These are phyloP conservation scores for Colletotrichum lentis DNA, from an alignment of 2,329 filamentous ascomycete species.

Conservation along the genomic window DNA sequence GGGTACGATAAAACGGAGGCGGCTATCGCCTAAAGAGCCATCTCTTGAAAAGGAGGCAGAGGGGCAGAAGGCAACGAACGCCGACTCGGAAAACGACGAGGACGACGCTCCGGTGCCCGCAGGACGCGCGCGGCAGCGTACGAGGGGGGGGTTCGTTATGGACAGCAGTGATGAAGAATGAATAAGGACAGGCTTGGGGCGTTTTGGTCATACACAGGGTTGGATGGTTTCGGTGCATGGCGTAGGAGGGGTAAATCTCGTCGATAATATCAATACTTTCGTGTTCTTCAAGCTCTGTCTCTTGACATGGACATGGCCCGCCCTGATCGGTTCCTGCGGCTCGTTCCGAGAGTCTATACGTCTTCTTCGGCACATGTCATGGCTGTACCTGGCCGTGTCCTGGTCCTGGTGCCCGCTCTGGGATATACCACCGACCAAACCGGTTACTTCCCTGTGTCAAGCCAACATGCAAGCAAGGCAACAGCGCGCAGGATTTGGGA, in stretches of 20 bases:
- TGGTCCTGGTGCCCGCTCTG: too few relatives aligned
- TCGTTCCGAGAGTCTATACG: not conserved
- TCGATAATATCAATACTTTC: conserved; percentile 10
- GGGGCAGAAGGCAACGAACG: conserved; percentile 38
- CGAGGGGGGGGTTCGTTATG: conserved; percentile 63
- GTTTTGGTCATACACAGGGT: conserved; percentile 4
- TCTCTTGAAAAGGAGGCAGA: conserved; percentile 9
- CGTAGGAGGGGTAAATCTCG: conserved; percentile 13
- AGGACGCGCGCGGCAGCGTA: conserved; percentile 53
- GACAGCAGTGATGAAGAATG: conserved; percentile 68
- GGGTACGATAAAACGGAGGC: conserved; percentile 26
- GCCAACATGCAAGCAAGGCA: not conserved
- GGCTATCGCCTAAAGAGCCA: conserved; percentile 4
- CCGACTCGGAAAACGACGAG: conserved; percentile 44
- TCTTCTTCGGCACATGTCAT: too few relatives aligned
- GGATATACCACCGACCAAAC: not conserved
- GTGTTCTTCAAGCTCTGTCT: not conserved
- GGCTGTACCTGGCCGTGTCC: too few relatives aligned
- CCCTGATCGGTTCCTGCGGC: not conserved
- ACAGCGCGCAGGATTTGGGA: too few relatives aligned
- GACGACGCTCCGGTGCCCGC: conserved; percentile 51
- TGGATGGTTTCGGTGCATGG: conserved; percentile 25
- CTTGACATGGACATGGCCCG: too few relatives aligned
- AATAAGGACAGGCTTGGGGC: conserved; percentile 9
- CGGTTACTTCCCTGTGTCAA: not conserved